Evolutionary conservation across 164 flowering plant species (phyloP).

Genomic region (Saururus chinensis): DNA sequence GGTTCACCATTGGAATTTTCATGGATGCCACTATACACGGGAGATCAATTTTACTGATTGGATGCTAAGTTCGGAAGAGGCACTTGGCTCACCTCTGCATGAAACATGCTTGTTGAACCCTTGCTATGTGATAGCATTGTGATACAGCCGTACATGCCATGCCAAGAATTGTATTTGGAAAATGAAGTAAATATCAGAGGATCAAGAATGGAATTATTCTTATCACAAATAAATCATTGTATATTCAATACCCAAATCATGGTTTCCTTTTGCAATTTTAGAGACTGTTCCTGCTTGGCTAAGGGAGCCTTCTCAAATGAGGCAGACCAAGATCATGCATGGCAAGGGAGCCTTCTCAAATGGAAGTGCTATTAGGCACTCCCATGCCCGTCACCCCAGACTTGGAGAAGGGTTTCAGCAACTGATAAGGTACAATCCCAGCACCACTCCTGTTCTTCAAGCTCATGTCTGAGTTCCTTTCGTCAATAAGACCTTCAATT

Average conservation of each 20-base stretch:
- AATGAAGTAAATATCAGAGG: too few relatives aligned
- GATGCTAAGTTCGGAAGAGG: not conserved
- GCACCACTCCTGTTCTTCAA: conserved; percentile 29
- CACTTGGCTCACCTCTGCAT: not conserved
- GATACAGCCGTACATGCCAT: too few relatives aligned
- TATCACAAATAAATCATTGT: too few relatives aligned
- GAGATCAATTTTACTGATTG: not conserved
- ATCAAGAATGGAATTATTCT: too few relatives aligned
- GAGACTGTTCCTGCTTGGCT: too few relatives aligned
- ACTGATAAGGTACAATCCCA: conserved; percentile 30
- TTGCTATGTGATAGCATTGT: too few relatives aligned
- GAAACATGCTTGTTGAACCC: not conserved
- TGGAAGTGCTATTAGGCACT: conserved; percentile 25
- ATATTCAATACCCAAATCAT: too few relatives aligned
- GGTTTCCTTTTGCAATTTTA: too few relatives aligned
- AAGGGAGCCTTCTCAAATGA: too few relatives aligned
- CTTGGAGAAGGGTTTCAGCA: conserved; percentile 30
- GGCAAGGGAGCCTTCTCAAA: conserved; percentile 4
- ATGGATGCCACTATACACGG: too few relatives aligned
- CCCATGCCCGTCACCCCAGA: conserved; percentile 24
- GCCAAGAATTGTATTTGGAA: too few relatives aligned
- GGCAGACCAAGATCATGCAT: too few relatives aligned
- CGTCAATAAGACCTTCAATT: conserved; percentile 27
- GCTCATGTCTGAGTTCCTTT: conserved; percentile 19
- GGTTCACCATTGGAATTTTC: not conserved